Evolutionary conservation across 2,329 filamentous ascomycete species (phyloP), one percentile per base, ranked within the genome.

Genomic region (Cordyceps cicadae): DNA sequence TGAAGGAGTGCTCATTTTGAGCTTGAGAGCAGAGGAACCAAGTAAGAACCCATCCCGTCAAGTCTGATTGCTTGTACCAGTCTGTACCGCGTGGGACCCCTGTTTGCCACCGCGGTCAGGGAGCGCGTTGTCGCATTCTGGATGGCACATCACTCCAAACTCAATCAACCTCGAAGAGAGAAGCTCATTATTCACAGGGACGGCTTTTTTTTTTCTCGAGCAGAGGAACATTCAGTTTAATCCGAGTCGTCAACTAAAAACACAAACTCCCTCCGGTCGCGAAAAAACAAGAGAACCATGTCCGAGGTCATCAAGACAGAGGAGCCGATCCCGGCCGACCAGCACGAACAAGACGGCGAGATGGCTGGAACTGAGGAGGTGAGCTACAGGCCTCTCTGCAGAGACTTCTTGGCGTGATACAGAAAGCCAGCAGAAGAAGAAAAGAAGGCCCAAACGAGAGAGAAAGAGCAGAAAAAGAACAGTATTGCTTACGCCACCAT

Each of bases 351-450:
- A 45, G 61, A 56, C 21, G 57, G 45, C 56, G 61, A 59, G 41
- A 58, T 52, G 52, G 51, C 56, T 17, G 61, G 56, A 54, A 60
- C 56, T 45, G 61, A 62, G 51, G 61, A 62, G 61, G 61, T 62
- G 58, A 60, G 58, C 50, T 46, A 60, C 58, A 32, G 39, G 61
- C 45, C 32, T 51, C 51, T 43, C 34, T 51, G 48, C 43, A 51
- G 37, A 46, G n/a, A 52, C 46, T 26, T 49, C 39, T 26, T 24
- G 45, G 32, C 50, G 37, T 51, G 46, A 41, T 14, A n/a, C 11
- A 34, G 41, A 56, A 34, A 34, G 29, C 48, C 21, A 24, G 43
- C 17, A 21, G 45, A 24, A 15, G 26, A 34, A 34, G 24, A 34
- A 48, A 21, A 11, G 7, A 9, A 32, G 17, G 24, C 15, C 4